Conservation (phyloP, 345 rosid species). For the Psidium guajava region DNA sequence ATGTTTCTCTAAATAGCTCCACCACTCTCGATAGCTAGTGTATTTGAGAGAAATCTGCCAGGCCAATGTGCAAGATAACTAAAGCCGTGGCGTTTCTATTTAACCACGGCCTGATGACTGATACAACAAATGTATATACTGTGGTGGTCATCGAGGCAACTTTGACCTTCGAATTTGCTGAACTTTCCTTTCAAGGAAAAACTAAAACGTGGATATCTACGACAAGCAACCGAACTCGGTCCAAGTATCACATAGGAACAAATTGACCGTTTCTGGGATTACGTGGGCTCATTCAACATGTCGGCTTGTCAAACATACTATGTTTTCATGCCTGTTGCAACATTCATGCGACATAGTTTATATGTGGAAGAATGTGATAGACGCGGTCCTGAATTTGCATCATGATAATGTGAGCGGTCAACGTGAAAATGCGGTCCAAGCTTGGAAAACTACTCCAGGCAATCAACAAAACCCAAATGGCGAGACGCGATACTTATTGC, state of each 20-base stretch:
- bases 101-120: neutral
- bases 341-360: neutral
- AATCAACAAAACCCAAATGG: neutral
- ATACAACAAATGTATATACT: neutral
- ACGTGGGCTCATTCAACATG: neutral
- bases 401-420: neutral
- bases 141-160: neutral
- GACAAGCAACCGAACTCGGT: neutral
- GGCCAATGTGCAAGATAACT: neutral
- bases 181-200: neutral
- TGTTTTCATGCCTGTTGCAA: neutral
- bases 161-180: neutral
- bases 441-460: neutral
- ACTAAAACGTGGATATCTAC: neutral
- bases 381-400: neutral
- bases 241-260: neutral
- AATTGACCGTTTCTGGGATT: neutral
- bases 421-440: neutral
- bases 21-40: neutral
- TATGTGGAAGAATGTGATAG: neutral
- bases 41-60: neutral
- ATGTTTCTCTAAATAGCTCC: neutral
- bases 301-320: neutral
- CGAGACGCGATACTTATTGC: neutral
- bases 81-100: neutral